These are phyloP conservation scores for Hypoxylon lienhwacheense DNA, from an alignment of 495 filamentous ascomycete species.

Conservation along the genomic window DNA sequence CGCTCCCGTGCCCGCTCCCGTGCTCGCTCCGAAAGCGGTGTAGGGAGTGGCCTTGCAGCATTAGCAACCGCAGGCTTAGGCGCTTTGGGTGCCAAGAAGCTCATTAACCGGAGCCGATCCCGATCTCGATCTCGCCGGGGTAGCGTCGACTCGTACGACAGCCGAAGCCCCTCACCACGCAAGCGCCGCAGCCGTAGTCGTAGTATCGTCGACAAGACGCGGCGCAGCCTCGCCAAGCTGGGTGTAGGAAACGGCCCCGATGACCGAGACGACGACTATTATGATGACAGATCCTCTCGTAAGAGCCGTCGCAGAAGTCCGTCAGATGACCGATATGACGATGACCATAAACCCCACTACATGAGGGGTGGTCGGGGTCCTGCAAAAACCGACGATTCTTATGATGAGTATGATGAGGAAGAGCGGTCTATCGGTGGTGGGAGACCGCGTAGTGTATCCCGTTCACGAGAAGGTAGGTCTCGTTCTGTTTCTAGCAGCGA, in stretches of 20 bases:
- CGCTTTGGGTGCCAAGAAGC: slow-evolving; percentile 80
- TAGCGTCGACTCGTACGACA: slow-evolving; percentile 55
- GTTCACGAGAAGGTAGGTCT: slow-evolving; percentile 44
- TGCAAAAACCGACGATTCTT: slow-evolving; percentile 11
- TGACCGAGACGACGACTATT: slow-evolving; percentile 44
- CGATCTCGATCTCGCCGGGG: slow-evolving; percentile 46
- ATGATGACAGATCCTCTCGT: slow-evolving; percentile 37
- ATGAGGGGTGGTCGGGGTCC: slow-evolving; percentile 48
- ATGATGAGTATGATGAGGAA: slow-evolving; percentile 57
- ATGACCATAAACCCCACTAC: slow-evolving; percentile 57
- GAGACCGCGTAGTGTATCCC: slow-evolving; percentile 41
- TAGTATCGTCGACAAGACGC: slow-evolving; percentile 50
- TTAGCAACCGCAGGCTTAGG: slow-evolving; percentile 73
- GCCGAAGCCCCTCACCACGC: slow-evolving; percentile 44
- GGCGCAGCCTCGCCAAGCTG: slow-evolving; percentile 49
- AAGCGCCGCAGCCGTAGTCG: slow-evolving; percentile 53
- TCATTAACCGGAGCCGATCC: slow-evolving; percentile 64
- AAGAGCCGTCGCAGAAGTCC: slow-evolving; percentile 39
- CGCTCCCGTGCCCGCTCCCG: slow-evolving; percentile 58
- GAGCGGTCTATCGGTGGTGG: slow-evolving; percentile 46
- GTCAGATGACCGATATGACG: slow-evolving; percentile 50
- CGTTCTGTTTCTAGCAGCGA: slow-evolving; percentile 59
- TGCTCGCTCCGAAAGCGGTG: slow-evolving; percentile 50
- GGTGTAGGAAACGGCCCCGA: slow-evolving; percentile 52
- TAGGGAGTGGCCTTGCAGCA: slow-evolving; percentile 59